Conservation (phyloP, 495 filamentous ascomycete genomes). For the Schizothecium vesticola region DNA sequence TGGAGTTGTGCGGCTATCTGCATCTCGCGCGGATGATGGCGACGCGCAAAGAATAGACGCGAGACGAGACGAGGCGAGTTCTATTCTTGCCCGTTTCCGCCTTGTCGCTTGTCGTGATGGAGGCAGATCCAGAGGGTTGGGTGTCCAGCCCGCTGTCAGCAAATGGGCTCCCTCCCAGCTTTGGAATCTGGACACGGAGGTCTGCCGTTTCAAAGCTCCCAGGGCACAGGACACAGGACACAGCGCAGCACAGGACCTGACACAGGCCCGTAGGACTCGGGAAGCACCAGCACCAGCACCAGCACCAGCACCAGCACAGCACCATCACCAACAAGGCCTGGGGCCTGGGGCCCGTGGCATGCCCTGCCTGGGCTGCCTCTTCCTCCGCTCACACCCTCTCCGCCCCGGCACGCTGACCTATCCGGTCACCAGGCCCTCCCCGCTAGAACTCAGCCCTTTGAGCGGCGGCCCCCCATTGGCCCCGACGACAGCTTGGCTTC, state of each 20-base stretch:
- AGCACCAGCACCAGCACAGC: not conserved
- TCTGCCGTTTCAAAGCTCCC: not conserved
- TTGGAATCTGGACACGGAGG: not conserved
- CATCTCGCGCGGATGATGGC: not conserved
- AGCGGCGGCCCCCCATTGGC: constrained; percentile 12
- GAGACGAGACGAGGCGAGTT: not conserved
- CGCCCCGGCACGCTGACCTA: constrained; percentile 1
- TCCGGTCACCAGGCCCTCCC: constrained; percentile 17
- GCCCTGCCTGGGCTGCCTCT: constrained; percentile 13
- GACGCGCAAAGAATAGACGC: not conserved
- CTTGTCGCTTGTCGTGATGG: not conserved
- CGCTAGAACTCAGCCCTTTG: constrained; percentile 17
- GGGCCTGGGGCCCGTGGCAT: not conserved
- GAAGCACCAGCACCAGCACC: not conserved
- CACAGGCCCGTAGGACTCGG: not conserved
- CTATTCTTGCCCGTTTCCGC: not conserved
- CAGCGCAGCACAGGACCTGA: not conserved
- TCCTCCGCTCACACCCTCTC: constrained; percentile 8
- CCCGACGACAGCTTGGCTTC: not conserved
- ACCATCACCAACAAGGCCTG: not conserved
- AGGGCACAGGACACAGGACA: not conserved
- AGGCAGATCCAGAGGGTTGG: not conserved
- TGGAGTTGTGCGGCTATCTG: not conserved
- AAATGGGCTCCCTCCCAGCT: not conserved
- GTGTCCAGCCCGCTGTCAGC: not conserved